Conservation (phyloP, 257 asterid species). For the Buddleja alternifolia region DNA sequence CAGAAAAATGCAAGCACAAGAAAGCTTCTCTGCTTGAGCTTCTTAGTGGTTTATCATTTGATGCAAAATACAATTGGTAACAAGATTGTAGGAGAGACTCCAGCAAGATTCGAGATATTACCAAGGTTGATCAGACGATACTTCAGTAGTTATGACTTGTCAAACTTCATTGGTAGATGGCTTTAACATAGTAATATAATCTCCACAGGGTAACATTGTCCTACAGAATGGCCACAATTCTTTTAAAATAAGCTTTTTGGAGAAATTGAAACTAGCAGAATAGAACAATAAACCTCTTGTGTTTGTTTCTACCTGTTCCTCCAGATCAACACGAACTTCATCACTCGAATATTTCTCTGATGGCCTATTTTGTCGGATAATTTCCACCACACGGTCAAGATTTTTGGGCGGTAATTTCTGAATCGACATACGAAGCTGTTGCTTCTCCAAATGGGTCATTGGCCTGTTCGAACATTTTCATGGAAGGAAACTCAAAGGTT, state of each 20-base stretch:
- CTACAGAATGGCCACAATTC: constrained; percentile 39
- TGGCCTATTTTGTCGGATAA: constrained; percentile 40
- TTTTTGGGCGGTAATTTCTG: constrained; percentile 56
- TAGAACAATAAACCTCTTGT: not conserved
- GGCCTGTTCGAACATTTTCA: constrained; percentile 43
- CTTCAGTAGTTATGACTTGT: not conserved
- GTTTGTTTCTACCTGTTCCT: constrained; percentile 58
- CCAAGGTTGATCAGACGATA: too few relatives aligned
- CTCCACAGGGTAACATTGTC: constrained; percentile 71
- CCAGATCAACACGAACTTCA: constrained; percentile 57
- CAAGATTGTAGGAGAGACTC: not conserved
- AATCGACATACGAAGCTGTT: constrained; percentile 52
- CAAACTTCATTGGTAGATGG: constrained; percentile 29
- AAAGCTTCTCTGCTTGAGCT: not conserved
- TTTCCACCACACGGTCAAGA: constrained; percentile 65
- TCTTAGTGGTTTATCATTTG: not conserved
- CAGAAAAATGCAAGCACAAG: too few relatives aligned
- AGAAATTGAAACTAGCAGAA: not conserved
- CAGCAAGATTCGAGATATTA: not conserved
- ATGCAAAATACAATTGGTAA: not conserved
- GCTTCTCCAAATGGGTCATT: constrained; percentile 67
- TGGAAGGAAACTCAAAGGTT: not conserved
- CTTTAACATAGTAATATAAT: constrained; percentile 53
- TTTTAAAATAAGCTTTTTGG: not conserved
- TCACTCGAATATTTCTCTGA: constrained; percentile 21